These are phyloP conservation scores for Calonectria pseudoturangicola DNA, from an alignment of 2,329 filamentous ascomycete genomes.

Conservation along the genomic window DNA sequence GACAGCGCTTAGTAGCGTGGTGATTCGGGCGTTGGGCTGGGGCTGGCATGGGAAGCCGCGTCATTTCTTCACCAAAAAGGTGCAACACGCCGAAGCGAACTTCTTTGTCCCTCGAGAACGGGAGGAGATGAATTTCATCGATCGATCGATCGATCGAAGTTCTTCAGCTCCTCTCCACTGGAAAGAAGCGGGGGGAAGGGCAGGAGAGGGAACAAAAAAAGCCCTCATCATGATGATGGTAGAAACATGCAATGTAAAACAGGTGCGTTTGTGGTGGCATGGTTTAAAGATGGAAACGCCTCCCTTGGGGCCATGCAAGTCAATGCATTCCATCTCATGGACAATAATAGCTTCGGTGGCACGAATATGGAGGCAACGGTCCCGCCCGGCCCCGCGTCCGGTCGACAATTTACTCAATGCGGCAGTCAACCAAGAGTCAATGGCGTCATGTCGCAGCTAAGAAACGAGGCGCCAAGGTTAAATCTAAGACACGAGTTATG, in stretches of 20 bases:
- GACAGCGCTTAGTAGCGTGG: too few relatives aligned
- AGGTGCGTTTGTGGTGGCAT: not conserved
- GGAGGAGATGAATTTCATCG: too few relatives aligned
- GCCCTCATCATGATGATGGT: not conserved
- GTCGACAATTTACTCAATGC: conserved; percentile 1
- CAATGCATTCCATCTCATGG: conserved; percentile 7
- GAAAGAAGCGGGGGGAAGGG: too few relatives aligned
- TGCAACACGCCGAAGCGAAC: too few relatives aligned
- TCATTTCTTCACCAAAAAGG: too few relatives aligned
- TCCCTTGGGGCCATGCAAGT: not conserved
- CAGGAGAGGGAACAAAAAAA: not conserved
- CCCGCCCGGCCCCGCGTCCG: conserved; percentile 6
- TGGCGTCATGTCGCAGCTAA: conserved; percentile 15
- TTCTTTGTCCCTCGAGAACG: too few relatives aligned
- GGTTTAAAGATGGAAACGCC: conserved; percentile 10
- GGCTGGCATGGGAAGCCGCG: too few relatives aligned
- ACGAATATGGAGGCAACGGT: conserved; percentile 6
- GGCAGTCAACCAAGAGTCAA: conserved; percentile 3
- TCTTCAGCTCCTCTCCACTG: too few relatives aligned
- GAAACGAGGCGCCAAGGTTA: not conserved
- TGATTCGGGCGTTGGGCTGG: too few relatives aligned
- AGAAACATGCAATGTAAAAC: conserved; percentile 4
- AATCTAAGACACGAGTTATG: not conserved
- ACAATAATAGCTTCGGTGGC: conserved; percentile 17
- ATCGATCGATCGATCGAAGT: too few relatives aligned